These are phyloP conservation scores for Inga oerstediana DNA, from an alignment of 306 rosid genomes.

Conservation along the genomic window DNA sequence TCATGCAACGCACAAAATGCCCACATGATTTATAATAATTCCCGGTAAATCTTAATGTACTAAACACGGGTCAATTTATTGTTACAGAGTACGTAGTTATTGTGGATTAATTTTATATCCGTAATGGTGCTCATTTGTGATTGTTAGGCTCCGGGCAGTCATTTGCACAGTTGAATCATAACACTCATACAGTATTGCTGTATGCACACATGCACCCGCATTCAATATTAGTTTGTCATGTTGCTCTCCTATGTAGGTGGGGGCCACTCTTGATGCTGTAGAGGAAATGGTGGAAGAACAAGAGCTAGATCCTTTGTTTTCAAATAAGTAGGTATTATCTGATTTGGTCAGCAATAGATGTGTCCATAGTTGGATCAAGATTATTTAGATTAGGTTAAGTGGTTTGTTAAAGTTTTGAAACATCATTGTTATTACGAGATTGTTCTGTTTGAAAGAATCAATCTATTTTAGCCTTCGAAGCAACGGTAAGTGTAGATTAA, in stretches of 20 bases:
- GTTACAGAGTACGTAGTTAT: neutral
- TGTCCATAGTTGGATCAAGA: neutral
- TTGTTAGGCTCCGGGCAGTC: neutral
- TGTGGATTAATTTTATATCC: neutral
- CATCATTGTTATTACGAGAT: conserved; percentile 18
- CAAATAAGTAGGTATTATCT: conserved; percentile 48
- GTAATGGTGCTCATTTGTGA: neutral
- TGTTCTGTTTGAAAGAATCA: neutral
- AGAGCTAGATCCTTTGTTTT: conserved; percentile 61
- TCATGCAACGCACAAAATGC: no score
- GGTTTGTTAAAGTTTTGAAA: conserved; percentile 3
- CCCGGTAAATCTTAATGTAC: neutral
- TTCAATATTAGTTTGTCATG: conserved; percentile 24
- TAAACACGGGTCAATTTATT: neutral
- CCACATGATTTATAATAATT: neutral
- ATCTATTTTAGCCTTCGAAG: neutral
- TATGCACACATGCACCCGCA: neutral
- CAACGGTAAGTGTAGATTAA: conserved; percentile 5
- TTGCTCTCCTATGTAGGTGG: conserved; percentile 58
- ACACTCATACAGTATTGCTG: neutral
- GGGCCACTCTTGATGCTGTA: conserved; percentile 68
- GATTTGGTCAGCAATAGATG: conserved; percentile 19
- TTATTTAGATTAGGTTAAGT: conserved; percentile 13
- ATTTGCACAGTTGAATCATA: neutral
- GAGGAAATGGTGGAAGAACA: conserved; percentile 84